Percentiles rank a stretch among this genome's conserved stretches.
phyloP scores from a whole-genome alignment of 257 asterid genomes.

The Nemophila menziesii region DNA sequence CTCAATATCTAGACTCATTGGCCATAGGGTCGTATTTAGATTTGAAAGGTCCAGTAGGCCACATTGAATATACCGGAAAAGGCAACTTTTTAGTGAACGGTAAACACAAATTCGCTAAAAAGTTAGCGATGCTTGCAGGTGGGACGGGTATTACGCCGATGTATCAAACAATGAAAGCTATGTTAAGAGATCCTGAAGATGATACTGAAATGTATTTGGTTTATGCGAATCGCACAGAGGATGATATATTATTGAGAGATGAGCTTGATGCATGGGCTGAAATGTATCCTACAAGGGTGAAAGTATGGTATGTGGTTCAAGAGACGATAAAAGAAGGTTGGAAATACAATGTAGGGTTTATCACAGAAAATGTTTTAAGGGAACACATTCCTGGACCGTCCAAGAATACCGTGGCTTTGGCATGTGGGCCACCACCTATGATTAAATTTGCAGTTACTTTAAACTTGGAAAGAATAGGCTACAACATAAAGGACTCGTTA shows the following conservation, averaged over 20 bases:
- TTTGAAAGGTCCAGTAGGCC: constrained; percentile 82
- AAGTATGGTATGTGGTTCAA: constrained; percentile 83
- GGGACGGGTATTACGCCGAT: constrained; percentile 90
- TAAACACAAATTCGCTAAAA: constrained; percentile 48
- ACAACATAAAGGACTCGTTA: constrained; percentile 48
- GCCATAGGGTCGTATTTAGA: constrained; percentile 44
- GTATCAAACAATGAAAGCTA: constrained; percentile 83
- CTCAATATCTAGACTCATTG: constrained; percentile 54
- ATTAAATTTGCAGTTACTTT: constrained; percentile 77
- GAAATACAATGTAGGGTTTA: constrained; percentile 56
- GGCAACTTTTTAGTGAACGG: constrained; percentile 58
- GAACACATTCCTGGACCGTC: constrained; percentile 62
- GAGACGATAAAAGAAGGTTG: constrained; percentile 44
- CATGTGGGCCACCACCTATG: constrained; percentile 98
- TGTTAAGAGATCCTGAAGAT: constrained; percentile 67
- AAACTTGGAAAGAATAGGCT: constrained; percentile 91
- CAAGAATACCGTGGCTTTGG: constrained; percentile 46
- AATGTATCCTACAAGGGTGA: constrained; percentile 39
- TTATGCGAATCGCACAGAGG: constrained; percentile 84
- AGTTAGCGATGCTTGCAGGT: constrained; percentile 81
- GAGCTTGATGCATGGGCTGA: constrained; percentile 85
- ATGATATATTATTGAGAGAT: constrained; percentile 52
- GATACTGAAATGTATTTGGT: constrained; percentile 62
- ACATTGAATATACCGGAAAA: constrained; percentile 63
- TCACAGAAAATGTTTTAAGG: constrained; percentile 45